Conservation (phyloP, 2,329 filamentous ascomycete species). For the Thelonectria discophora region DNA sequence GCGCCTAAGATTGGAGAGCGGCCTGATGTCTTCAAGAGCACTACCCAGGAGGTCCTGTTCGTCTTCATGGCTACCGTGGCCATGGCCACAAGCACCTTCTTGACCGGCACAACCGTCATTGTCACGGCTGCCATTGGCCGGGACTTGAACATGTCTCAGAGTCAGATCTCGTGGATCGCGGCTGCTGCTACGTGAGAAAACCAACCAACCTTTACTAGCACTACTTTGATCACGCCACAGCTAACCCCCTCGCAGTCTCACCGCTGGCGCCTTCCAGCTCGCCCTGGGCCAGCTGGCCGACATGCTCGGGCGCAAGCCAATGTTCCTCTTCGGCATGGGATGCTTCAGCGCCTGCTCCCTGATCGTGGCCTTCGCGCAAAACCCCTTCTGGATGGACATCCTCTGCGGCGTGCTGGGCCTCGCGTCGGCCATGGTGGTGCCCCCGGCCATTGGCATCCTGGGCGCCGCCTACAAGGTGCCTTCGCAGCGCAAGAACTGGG, state of each 20-base stretch:
- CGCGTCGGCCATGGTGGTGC: slow-evolving; percentile 69
- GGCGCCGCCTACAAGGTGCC: slow-evolving; percentile 71
- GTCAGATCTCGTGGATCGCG: slow-evolving; percentile 73
- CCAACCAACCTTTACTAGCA: not conserved
- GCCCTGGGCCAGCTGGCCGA: slow-evolving; percentile 55
- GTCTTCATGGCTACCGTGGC: slow-evolving; percentile 73
- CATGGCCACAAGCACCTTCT: slow-evolving; percentile 69
- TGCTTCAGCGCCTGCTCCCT: slow-evolving; percentile 34
- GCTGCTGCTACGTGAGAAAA: slow-evolving; percentile 61
- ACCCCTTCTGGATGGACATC: slow-evolving; percentile 53
- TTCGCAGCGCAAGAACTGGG: slow-evolving; percentile 68
- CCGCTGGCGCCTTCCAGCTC: slow-evolving; percentile 70
- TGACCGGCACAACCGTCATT: slow-evolving; percentile 67
- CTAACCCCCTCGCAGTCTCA: slow-evolving; percentile 48
- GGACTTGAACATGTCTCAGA: slow-evolving; percentile 69
- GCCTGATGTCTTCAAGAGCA: slow-evolving; percentile 69
- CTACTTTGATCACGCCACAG: not conserved
- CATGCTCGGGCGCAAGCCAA: slow-evolving; percentile 28
- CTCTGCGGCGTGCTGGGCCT: slow-evolving; percentile 71
- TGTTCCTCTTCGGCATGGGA: slow-evolving; percentile 33
- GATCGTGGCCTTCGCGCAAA: slow-evolving; percentile 36
- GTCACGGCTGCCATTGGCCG: slow-evolving; percentile 68
- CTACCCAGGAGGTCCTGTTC: slow-evolving; percentile 70
- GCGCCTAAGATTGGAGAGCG: slow-evolving; percentile 47
- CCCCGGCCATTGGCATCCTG: slow-evolving; percentile 70